phyloP scores from a whole-genome alignment of 192 early-diverging fungal species.

The Linnemannia zychae region DNA sequence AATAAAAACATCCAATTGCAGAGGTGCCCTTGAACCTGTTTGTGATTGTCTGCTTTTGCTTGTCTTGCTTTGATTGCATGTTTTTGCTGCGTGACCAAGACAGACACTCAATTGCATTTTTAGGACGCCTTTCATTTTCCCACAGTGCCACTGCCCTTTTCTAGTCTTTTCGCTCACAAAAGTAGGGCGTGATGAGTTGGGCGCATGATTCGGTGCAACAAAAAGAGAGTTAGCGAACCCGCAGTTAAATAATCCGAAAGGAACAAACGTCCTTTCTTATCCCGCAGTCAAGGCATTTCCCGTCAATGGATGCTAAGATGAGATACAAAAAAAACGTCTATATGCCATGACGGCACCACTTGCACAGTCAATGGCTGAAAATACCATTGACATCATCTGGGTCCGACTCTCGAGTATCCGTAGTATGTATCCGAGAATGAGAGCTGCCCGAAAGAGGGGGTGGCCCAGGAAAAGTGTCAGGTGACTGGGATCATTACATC shows the following conservation, averaged over 20 bases:
- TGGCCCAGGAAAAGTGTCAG: neutral
- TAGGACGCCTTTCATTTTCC: neutral
- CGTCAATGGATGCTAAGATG: no score
- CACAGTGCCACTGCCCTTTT: neutral
- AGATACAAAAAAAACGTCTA: no score
- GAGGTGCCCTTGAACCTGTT: neutral
- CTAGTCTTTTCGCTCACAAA: neutral
- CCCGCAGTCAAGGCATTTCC: neutral
- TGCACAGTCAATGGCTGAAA: neutral
- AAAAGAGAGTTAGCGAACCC: neutral
- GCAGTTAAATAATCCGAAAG: neutral
- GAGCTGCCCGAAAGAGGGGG: neutral
- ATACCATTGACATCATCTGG: neutral
- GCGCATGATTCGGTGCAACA: neutral
- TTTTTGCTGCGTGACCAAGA: neutral
- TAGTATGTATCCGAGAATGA: conserved; percentile 1
- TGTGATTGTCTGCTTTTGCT: neutral
- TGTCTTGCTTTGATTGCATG: neutral
- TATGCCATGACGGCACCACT: no score
- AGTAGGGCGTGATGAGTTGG: neutral
- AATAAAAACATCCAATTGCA: neutral
- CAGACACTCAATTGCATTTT: neutral
- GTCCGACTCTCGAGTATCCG: neutral
- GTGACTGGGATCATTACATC: neutral
- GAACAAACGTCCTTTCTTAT: neutral